Percentiles rank a stretch among this genome's conserved stretches.
phyloP scores from a whole-genome alignment of 1,139 yeast species.

The Keqinozyma sinolaborantium region DNA sequence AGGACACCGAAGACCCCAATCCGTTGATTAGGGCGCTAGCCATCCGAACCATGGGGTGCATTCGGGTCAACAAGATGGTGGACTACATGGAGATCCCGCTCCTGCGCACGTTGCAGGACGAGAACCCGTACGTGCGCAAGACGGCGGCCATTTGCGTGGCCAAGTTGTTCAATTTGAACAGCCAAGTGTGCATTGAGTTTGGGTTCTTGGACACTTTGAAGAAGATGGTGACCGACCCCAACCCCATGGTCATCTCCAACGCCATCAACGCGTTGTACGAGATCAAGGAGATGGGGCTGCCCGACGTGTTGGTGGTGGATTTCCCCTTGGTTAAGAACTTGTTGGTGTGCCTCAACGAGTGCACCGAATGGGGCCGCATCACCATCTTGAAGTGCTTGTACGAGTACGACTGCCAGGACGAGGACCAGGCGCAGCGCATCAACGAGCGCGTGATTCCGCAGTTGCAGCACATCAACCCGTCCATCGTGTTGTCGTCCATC shows the following conservation, averaged over 20 bases:
- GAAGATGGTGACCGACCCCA: constrained; percentile 75
- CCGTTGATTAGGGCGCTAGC: constrained; percentile 96
- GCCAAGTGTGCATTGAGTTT: constrained; percentile 77
- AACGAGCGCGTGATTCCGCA: constrained; percentile 93
- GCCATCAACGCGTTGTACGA: constrained; percentile 85
- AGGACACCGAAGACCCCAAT: constrained; percentile 95
- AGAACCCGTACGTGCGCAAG: constrained; percentile 94
- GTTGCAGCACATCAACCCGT: constrained; percentile 95
- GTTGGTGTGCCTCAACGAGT: constrained; percentile 84
- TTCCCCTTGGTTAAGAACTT: constrained; percentile 56
- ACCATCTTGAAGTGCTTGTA: constrained; percentile 80
- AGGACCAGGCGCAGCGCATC: constrained; percentile 76
- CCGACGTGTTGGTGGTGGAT: constrained; percentile 37
- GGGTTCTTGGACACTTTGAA: constrained; percentile 76
- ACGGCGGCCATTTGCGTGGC: constrained; percentile 98
- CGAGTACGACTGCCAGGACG: constrained; percentile 56
- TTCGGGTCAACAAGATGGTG: constrained; percentile 90
- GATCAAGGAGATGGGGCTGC: constrained; percentile 62
- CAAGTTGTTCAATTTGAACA: constrained; percentile 83
- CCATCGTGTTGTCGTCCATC: constrained; percentile 86
- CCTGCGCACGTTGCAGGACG: constrained; percentile 80
- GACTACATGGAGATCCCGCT: constrained; percentile 93
- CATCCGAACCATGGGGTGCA: constrained; percentile 98
- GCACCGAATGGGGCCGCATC: constrained; percentile 99
- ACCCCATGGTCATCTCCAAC: constrained; percentile 97